Evolutionary conservation across 441 rosid genomes (phyloP).

Genomic region (Geranium incanum): DNA sequence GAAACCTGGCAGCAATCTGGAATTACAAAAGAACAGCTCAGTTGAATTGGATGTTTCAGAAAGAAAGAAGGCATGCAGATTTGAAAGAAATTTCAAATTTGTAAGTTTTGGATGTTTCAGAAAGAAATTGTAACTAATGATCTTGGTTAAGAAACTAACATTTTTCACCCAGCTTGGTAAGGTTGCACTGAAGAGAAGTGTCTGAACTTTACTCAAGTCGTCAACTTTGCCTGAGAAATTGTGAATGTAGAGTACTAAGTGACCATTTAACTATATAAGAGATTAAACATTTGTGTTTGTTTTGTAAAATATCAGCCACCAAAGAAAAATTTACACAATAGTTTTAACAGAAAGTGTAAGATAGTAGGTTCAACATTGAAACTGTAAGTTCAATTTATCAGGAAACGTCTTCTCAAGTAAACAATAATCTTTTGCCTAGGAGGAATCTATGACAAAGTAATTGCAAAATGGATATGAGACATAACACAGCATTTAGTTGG

Average conservation of each 20-base stretch:
- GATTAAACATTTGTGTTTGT: background rate
- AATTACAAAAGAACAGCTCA: conserved; percentile 14
- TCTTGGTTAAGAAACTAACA: conserved; percentile 36
- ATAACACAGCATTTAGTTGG: background rate
- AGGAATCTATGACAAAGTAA: background rate
- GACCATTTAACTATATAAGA: background rate
- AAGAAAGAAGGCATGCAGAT: background rate
- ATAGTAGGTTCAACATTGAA: background rate
- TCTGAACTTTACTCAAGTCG: conserved; percentile 78
- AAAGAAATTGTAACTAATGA: background rate
- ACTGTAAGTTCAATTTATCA: background rate
- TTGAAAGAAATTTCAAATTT: background rate
- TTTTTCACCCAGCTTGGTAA: conserved; percentile 78
- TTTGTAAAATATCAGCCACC: background rate
- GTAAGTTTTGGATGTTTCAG: background rate
- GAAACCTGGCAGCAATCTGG: conserved; percentile 67
- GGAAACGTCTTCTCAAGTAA: background rate
- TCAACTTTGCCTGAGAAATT: conserved; percentile 62
- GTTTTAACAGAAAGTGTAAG: background rate
- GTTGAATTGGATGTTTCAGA: conserved; percentile 11
- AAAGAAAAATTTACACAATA: background rate
- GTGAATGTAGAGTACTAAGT: background rate
- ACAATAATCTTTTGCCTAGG: background rate
- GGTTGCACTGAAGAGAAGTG: conserved; percentile 96
- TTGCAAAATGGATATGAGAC: background rate